These are phyloP conservation scores for Pichia membranifaciens DNA, from an alignment of 805 yeast species.

Conservation along the genomic window DNA sequence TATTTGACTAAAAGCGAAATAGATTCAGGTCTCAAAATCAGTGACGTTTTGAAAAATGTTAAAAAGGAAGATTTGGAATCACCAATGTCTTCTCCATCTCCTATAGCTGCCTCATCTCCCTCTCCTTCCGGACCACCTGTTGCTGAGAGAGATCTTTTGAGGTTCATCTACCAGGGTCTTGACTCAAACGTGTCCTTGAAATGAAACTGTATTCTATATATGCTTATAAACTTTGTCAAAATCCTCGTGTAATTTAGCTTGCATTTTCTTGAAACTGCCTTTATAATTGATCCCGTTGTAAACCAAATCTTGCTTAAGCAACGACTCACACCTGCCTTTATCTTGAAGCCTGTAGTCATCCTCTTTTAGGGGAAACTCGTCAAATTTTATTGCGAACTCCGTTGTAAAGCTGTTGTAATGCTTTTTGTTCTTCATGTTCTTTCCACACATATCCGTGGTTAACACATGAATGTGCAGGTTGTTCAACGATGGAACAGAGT, in stretches of 20 bases:
- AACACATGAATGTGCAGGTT: slow-evolving; percentile 73
- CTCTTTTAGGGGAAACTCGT: slow-evolving; percentile 38
- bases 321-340: slow-evolving; percentile 20
- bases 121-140: neutral
- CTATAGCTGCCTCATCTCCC: neutral
- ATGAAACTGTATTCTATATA: slow-evolving; percentile 2
- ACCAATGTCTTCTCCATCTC: neutral
- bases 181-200: slow-evolving; percentile 15
- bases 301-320: slow-evolving; percentile 30
- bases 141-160: slow-evolving; percentile 35
- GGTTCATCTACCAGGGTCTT: slow-evolving; percentile 42
- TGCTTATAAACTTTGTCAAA: slow-evolving; percentile 17
- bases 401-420: slow-evolving; percentile 73
- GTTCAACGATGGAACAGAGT: slow-evolving; percentile 61
- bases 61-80: slow-evolving; percentile 1
- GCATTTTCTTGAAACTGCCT: slow-evolving; percentile 38
- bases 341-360: slow-evolving; percentile 40
- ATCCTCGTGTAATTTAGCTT: slow-evolving; percentile 37
- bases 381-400: slow-evolving; percentile 53
- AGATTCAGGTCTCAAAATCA: slow-evolving; percentile 24
- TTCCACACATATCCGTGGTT: slow-evolving; percentile 55
- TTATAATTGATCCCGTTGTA: slow-evolving; percentile 37
- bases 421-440: slow-evolving; percentile 47
- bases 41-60: slow-evolving; percentile 15
- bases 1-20: slow-evolving; percentile 48